Base-by-base conservation (phyloP, 441 rosid species). In the Erysimum pusillum region DNA sequence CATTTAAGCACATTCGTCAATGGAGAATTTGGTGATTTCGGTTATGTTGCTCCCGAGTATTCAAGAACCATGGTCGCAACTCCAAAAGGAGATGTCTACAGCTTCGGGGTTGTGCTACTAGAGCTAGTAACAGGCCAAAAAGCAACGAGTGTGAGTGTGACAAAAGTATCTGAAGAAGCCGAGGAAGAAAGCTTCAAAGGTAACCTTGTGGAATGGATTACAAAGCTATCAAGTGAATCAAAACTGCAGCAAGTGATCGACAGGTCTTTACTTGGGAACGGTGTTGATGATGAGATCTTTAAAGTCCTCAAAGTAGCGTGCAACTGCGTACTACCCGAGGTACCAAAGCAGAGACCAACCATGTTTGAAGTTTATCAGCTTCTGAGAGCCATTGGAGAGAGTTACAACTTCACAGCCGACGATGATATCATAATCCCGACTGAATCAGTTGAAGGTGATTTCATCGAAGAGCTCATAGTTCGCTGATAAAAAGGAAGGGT, bases 31-130 rank as follows among this genome's bases (percentile, higher is more conserved):
- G 97, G 98, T 41, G 99, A 94, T 83, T 80, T 88, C 64, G 97
- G 98, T 74, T 91, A 92, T 66, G 97, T 89, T 64, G 97, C 98
- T 69, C 98, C 98, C 0, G 97, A 94, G 84, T 90, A 94, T 36
- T 31, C 90, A 17, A 88, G 96, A 77, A 94, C 98, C 34, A 86
- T 92, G 44, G 83, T 88, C 46, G 98, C 98, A 41, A 92, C 98
- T 41, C 94, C 97, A 0, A 94, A 94, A 78, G 97, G 98, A 18
- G 99, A 92, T 70, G 93, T 95, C 13, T 92, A 87, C 82, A 95
- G 98, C 90, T 92, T 92, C 41, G 99, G 99, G 36, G 83, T 83
- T 28, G 96, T 95, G 72, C 94, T 92, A 62, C 87, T 95, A 7
- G 99, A 95, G 86, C 76, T 95, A 83, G 96, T 90, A 67, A 92